Percentiles rank a stretch among this genome's conserved stretches.
These are phyloP conservation scores for Aspergillus carlsbadensis DNA, from an alignment of 495 filamentous ascomycete genomes.

Conservation along the genomic window DNA sequence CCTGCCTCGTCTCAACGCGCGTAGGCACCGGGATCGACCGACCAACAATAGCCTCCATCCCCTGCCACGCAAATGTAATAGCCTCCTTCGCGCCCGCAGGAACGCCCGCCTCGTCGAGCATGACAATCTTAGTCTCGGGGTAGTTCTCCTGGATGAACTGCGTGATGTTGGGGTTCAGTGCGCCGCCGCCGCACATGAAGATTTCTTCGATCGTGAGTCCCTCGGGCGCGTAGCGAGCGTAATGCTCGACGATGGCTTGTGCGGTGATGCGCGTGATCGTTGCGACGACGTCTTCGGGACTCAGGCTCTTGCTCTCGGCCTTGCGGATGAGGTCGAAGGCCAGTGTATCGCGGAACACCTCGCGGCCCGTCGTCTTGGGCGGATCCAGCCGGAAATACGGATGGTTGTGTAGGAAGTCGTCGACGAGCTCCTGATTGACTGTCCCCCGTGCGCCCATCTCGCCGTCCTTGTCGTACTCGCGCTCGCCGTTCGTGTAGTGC, in stretches of 20 bases:
- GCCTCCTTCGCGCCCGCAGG: conserved; percentile 56
- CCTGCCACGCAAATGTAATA: conserved; percentile 57
- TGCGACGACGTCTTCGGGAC: conserved; percentile 50
- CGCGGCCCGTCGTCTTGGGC: conserved; percentile 59
- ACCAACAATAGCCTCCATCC: conserved; percentile 53
- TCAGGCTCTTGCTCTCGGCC: conserved; percentile 42
- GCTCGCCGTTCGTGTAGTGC: conserved; percentile 32
- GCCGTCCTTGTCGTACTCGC: conserved; percentile 45
- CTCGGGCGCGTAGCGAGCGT: conserved; percentile 49
- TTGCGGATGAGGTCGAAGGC: conserved; percentile 47
- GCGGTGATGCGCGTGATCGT: conserved; percentile 58
- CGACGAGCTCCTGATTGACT: conserved; percentile 52
- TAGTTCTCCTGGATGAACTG: conserved; percentile 49
- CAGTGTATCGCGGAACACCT: conserved; percentile 55
- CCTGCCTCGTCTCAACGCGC: conserved; percentile 47
- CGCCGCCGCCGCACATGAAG: conserved; percentile 60
- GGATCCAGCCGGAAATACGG: conserved; percentile 49
- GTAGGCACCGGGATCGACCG: conserved; percentile 51
- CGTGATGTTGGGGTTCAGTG: conserved; percentile 56
- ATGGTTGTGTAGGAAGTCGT: conserved; percentile 46
- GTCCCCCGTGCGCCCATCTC: conserved; percentile 51
- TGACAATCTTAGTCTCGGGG: conserved; percentile 47
- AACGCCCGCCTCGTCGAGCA: conserved; percentile 56
- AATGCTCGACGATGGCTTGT: conserved; percentile 55
- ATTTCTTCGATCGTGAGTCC: conserved; percentile 46